Evolutionary conservation across 768 basidiomycete genomes (phyloP), one percentile per base, ranked within the genome.

Genomic region (Suillus alpinus): DNA sequence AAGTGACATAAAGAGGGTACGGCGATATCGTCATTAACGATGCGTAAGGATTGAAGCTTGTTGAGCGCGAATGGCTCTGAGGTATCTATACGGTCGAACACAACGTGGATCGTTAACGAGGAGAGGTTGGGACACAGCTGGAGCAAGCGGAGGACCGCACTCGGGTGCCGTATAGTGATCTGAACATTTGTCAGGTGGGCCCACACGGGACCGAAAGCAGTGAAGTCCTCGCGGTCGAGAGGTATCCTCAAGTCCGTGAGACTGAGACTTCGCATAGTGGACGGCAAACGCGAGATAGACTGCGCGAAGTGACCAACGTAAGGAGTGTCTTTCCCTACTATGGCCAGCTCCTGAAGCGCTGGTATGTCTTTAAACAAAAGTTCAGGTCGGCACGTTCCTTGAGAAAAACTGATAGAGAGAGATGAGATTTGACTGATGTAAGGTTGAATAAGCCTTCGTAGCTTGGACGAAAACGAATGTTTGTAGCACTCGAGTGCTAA

Each of bases 291-390:
- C 34, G 47, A 46, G 23, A 68, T 39, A 10, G 9, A 36, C 9
- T 36, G 9, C 13, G 49, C 9, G 20, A 68, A n/a, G n/a, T n/a
- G n/a, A n/a, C n/a, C n/a, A n/a, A n/a, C n/a, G n/a, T 60, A 36
- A 49, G n/a, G n/a, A n/a, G n/a, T 26, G 26, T 26, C 58, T n/a
- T 52, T 58, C 4, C 67, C 65, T 4, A 64, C 58, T 31, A 67
- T 65, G 18, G 67, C 59, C 37, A 68, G 67, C 31, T 68, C 53
- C 43, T 68, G 53, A 29, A 68, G 60, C 23, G 66, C 40, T 29
- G 68, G 68, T 0, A 62, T n/a, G 6, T 69, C 63, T 34, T 56
- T 44, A 47, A 68, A 68, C 40, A 68, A 37, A 20, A 69, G 29
- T 12, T 67, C 58, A 3, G 58, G 62, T n/a, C 57, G 57, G 14